Percentiles rank a stretch among this genome's conserved stretches.
These are phyloP conservation scores for Ceratocystis ficicola DNA, from an alignment of 2,329 filamentous ascomycete species.

Conservation along the genomic window DNA sequence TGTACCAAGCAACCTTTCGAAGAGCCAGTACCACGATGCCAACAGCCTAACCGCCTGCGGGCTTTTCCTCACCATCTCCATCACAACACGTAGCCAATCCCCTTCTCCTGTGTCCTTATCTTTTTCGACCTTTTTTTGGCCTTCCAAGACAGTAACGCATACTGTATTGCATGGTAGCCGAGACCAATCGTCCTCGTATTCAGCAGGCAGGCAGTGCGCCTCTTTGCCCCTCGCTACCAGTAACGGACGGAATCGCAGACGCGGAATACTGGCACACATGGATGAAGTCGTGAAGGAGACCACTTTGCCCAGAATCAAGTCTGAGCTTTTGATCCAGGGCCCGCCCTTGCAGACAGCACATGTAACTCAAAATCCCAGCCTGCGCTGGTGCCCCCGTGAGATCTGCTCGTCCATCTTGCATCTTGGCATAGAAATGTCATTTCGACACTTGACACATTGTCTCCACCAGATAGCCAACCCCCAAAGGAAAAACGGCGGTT, in stretches of 20 bases:
- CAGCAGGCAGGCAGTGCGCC: conserved; percentile 24
- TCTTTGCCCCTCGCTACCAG: conserved; percentile 27
- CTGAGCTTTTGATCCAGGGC: conserved; percentile 13
- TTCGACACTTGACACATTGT: conserved; percentile 11
- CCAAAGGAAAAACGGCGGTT: background rate
- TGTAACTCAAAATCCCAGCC: conserved; percentile 25
- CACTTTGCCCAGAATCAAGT: conserved; percentile 29
- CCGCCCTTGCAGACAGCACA: conserved; percentile 23
- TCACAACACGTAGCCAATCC: conserved; percentile 12
- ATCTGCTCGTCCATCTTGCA: conserved; percentile 31
- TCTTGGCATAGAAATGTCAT: conserved; percentile 27
- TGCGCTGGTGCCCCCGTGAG: conserved; percentile 30
- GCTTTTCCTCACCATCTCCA: conserved; percentile 28
- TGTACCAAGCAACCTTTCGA: background rate
- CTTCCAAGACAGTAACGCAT: conserved; percentile 24
- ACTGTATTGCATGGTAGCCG: conserved; percentile 25
- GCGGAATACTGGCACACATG: conserved; percentile 30
- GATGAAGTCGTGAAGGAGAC: conserved; percentile 33
- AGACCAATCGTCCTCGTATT: conserved; percentile 24
- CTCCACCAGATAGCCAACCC: background rate
- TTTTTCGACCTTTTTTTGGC: background rate
- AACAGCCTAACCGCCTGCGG: conserved; percentile 22
- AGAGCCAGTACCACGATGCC: background rate
- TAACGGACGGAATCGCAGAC: conserved; percentile 24
- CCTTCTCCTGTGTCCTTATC: background rate